Conservation (phyloP, 2,329 filamentous ascomycete genomes). For the Fusarium devonianum region DNA sequence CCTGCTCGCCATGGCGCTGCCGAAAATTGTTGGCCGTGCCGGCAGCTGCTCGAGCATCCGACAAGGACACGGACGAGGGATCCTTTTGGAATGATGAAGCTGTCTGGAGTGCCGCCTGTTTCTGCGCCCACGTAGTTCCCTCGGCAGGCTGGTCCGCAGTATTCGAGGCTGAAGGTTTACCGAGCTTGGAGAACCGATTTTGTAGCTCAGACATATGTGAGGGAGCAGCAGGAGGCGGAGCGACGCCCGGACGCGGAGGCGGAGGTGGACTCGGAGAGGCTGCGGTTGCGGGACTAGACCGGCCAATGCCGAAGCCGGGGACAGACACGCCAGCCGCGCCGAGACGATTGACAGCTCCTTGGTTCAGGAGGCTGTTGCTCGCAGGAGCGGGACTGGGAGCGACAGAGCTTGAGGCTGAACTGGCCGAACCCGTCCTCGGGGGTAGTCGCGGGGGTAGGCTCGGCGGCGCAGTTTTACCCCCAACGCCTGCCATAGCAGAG, state of each 20-base stretch:
- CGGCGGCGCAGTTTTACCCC: constrained; percentile 52
- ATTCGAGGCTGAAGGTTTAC: constrained; percentile 42
- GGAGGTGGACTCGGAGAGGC: constrained; percentile 40
- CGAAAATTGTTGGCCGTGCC: constrained; percentile 73
- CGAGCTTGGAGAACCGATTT: constrained; percentile 67
- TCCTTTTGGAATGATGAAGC: constrained; percentile 66
- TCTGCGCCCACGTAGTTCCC: constrained; percentile 70
- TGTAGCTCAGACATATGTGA: constrained; percentile 71
- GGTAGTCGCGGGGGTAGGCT: constrained; percentile 74
- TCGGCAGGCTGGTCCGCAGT: constrained; percentile 44
- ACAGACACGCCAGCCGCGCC: constrained; percentile 80
- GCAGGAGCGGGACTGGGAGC: constrained; percentile 34
- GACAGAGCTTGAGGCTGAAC: constrained; percentile 35
- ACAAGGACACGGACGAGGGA: constrained; percentile 66
- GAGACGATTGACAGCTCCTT: constrained; percentile 70
- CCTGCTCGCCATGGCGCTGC: constrained; percentile 73
- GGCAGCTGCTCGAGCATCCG: constrained; percentile 65
- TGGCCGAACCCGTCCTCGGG: constrained; percentile 53
- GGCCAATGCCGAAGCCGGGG: constrained; percentile 76
- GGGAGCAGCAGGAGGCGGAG: constrained; percentile 30
- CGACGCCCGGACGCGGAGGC: constrained; percentile 36
- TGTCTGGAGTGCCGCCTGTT: constrained; percentile 69
- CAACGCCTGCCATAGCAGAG: constrained; percentile 35
- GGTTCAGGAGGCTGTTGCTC: constrained; percentile 51
- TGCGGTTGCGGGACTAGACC: constrained; percentile 42